phyloP scores from a whole-genome alignment of 768 basidiomycete genomes.

The Suillus cothurnatus region DNA sequence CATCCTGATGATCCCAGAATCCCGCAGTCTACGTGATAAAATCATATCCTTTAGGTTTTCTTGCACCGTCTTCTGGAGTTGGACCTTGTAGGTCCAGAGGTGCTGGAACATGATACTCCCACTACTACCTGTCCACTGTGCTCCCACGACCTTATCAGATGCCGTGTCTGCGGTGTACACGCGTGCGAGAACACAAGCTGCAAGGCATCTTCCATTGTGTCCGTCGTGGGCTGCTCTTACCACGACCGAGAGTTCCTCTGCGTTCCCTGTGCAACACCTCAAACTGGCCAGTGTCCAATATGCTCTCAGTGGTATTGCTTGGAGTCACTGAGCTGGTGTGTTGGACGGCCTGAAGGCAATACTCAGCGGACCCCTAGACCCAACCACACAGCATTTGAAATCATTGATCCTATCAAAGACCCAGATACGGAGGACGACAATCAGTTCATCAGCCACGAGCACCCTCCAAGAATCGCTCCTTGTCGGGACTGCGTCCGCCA shows the following conservation, averaged over 20 bases:
- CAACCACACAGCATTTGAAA: neutral
- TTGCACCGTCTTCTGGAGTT: neutral
- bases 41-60: neutral
- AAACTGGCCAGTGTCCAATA: constrained; percentile 1
- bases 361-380: neutral
- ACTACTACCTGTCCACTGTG: constrained; percentile 1
- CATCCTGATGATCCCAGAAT: neutral
- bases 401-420: neutral
- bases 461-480: constrained; percentile 2
- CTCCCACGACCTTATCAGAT: neutral
- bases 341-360: constrained; percentile 2
- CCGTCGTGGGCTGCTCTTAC: constrained; percentile 2
- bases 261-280: neutral
- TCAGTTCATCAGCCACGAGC: neutral
- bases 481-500: neutral
- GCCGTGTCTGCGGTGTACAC: constrained; percentile 1
- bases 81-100: constrained; percentile 3
- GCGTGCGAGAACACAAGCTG: neutral
- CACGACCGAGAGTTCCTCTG: constrained; percentile 1
- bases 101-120: neutral
- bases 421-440: neutral
- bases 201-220: constrained; percentile 2
- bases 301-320: constrained; percentile 7
- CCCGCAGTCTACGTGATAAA: neutral
- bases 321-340: constrained; percentile 2